Evolutionary conservation across 495 filamentous ascomycete genomes (phyloP).

Genomic region (Aspergillus asperescens): DNA sequence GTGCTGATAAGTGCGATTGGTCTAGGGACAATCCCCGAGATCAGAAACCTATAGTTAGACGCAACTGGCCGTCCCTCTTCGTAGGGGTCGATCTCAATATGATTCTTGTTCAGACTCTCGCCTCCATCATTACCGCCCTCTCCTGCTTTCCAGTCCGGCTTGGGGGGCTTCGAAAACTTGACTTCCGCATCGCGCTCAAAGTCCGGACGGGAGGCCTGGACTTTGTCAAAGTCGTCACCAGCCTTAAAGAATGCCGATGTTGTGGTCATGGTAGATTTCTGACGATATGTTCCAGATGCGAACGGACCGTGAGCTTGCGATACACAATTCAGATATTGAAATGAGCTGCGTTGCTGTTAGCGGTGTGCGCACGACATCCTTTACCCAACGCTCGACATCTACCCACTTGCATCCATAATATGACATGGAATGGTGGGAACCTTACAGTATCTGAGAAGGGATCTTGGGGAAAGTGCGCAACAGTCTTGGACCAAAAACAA

Average conservation of each 20-base stretch:
- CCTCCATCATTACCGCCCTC: conserved; percentile 63
- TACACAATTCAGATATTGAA: not conserved
- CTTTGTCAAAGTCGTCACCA: conserved; percentile 67
- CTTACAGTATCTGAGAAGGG: not conserved
- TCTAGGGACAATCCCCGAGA: conserved; percentile 78
- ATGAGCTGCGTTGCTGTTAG: conserved; percentile 2
- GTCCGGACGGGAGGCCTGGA: conserved; percentile 67
- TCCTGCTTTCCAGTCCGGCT: conserved; percentile 75
- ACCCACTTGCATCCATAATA: not conserved
- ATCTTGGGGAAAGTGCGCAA: not conserved
- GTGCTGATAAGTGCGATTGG: conserved; percentile 66
- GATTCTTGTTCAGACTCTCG: conserved; percentile 50
- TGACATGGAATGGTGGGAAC: not conserved
- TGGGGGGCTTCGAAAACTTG: conserved; percentile 62
- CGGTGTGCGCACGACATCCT: too few relatives aligned
- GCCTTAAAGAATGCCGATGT: conserved; percentile 27
- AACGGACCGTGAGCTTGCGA: not conserved
- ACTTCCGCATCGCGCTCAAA: conserved; percentile 51
- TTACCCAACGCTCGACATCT: not conserved
- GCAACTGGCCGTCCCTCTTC: conserved; percentile 58
- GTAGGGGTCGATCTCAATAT: conserved; percentile 80
- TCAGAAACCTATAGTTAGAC: conserved; percentile 90
- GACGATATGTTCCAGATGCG: not conserved
- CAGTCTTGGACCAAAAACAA: not conserved
- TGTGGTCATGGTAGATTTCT: conserved; percentile 12